Conservation (phyloP, 805 yeast genomes). For the Priceomyces fermenticarens region DNA sequence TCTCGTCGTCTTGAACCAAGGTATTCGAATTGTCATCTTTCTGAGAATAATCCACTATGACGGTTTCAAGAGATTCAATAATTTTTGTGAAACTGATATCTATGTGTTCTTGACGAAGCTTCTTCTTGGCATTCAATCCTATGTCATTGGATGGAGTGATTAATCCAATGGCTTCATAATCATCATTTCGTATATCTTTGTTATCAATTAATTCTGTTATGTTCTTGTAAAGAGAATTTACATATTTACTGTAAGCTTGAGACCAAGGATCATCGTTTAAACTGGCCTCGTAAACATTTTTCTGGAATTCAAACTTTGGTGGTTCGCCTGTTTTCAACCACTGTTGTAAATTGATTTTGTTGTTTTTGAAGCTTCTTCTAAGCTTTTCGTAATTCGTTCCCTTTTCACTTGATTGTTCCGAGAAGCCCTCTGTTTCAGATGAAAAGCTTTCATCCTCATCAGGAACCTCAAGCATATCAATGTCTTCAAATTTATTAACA, state of each 20-base stretch:
- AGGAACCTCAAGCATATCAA: conserved; percentile 44
- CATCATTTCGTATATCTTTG: conserved; percentile 14
- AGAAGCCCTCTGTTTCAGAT: conserved; percentile 25
- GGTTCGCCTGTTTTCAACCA: conserved; percentile 40
- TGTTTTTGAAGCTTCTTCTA: conserved; percentile 3
- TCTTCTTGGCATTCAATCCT: conserved; percentile 8
- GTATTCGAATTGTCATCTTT: not conserved
- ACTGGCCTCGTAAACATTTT: conserved; percentile 36
- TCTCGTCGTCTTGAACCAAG: conserved; percentile 16
- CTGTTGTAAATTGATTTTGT: conserved; percentile 40
- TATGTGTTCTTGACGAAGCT: conserved; percentile 9
- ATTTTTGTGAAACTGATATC: conserved; percentile 25
- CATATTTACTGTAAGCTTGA: conserved; percentile 42
- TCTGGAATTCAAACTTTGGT: conserved; percentile 38
- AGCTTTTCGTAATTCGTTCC: not conserved
- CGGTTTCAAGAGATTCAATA: conserved; percentile 24
- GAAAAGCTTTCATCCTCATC: conserved; percentile 25
- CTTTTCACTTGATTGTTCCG: conserved; percentile 11
- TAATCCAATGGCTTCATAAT: conserved; percentile 29
- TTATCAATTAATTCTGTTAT: conserved; percentile 37
- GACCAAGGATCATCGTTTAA: conserved; percentile 40
- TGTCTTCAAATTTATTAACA: conserved; percentile 28
- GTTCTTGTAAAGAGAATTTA: conserved; percentile 48
- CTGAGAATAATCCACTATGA: conserved; percentile 23
- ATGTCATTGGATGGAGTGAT: conserved; percentile 17